Base-by-base conservation (phyloP, 176 grass and related monocot species). In the Dactylis glomerata region DNA sequence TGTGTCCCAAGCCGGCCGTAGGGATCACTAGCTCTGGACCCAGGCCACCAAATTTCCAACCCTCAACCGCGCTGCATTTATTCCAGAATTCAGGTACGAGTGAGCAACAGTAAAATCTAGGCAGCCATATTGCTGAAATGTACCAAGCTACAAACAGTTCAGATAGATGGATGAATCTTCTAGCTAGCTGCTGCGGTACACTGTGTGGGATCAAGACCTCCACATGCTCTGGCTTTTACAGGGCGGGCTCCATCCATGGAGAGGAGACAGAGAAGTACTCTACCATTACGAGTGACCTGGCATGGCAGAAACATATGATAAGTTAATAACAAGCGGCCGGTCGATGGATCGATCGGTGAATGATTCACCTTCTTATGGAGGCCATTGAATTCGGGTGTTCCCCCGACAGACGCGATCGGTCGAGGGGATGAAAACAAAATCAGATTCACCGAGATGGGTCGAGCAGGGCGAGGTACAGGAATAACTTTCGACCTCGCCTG, bases 361-460 rank as follows among this genome's bases (percentile, higher is more conserved):
- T 59, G 23, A 72, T 45, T 74, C 77, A 89, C 76, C 81, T 76
- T 75, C 84, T 73, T 87, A 0, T 80, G 84, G 37, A 83, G 89
- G 89, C 84, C 47, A 90, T 90, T 90, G 36, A 90, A 90, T 86
- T 90, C 84, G 5, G 33, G 8, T 87, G 88, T 87, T 78, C 84
- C 84, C 80, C 67, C 41, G 49, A 14, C 78, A 16, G 38, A 71
- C 68, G 44, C 37, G 20, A n/a, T 34, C 9, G 27, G 12, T 19
- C 31, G 5, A 44, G 2, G 36, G 23, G 83, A 63, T 85, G 62
- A 86, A 86, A 77, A 74, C 56, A 78, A 19, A 30, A 41, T 46
- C 5, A 77, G 72, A 75, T 45, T 4, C 40, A 26, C 13, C 24
- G 40, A 72, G 68, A 45, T 45, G 68, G 68, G 41, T 80, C 34